A percentile compares a stretch with the other conserved stretches of the same genome.
phyloP scores from a whole-genome alignment of 345 rosid genomes.

The Bruguiera gymnorhiza region DNA sequence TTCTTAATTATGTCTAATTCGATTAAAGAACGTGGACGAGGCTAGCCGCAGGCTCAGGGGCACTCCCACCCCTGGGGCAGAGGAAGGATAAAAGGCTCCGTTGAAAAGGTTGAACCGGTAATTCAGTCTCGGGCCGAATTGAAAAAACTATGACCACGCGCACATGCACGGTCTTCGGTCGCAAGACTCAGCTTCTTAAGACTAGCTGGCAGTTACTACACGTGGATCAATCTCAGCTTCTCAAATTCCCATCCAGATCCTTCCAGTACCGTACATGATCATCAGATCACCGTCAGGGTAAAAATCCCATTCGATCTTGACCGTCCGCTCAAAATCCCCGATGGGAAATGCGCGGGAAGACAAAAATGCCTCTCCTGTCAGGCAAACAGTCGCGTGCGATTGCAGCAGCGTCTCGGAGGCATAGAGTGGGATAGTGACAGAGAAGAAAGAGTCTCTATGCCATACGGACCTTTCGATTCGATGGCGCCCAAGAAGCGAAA shows the following conservation, averaged over 20 bases:
- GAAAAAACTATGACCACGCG: no score
- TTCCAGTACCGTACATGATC: background rate
- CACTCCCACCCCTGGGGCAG: no score
- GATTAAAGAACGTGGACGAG: no score
- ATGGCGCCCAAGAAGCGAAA: slow-evolving; percentile 76
- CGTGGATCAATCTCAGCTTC: slow-evolving; percentile 13
- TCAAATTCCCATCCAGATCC: background rate
- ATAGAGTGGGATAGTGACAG: background rate
- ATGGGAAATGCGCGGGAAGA: slow-evolving; percentile 34
- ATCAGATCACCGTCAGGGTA: background rate
- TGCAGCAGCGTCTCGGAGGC: background rate
- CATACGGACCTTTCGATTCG: background rate
- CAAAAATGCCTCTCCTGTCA: background rate
- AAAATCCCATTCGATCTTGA: slow-evolving; percentile 10
- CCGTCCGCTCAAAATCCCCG: slow-evolving; percentile 37
- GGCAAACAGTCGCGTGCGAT: background rate
- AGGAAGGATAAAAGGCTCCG: no score
- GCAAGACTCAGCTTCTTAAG: background rate
- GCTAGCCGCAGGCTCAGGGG: no score
- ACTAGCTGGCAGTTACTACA: slow-evolving; percentile 2
- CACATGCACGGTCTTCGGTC: no score
- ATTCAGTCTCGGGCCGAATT: no score
- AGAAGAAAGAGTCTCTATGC: background rate
- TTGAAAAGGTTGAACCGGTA: no score
- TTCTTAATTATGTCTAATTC: no score